phyloP scores from a whole-genome alignment of 768 basidiomycete genomes.

The Rhodotorula paludigena region DNA sequence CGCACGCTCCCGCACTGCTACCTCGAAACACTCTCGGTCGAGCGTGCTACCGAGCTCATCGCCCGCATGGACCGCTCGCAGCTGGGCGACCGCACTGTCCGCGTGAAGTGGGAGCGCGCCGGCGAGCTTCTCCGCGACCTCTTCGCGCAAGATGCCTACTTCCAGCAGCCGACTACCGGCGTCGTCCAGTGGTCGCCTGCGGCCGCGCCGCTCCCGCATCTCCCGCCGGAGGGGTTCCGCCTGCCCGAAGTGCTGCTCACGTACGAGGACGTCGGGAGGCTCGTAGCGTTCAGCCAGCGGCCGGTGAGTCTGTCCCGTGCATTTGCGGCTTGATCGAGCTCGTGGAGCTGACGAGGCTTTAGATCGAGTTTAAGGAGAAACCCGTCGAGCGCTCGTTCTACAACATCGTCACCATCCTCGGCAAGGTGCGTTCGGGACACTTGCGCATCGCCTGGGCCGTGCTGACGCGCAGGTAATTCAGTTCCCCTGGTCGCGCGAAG shows the following conservation, averaged over 20 bases:
- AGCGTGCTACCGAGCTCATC: slow-evolving; percentile 3
- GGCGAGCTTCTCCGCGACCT: slow-evolving; percentile 35
- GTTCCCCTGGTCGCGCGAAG: slow-evolving; percentile 22
- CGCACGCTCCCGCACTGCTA: slow-evolving; percentile 39
- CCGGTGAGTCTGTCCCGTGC: background rate
- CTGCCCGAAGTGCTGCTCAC: background rate
- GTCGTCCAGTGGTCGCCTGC: background rate
- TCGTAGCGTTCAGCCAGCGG: background rate
- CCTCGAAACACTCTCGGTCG: slow-evolving; percentile 11
- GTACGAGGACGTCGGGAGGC: background rate
- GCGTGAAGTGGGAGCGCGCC: slow-evolving; percentile 32
- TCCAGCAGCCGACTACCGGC: background rate
- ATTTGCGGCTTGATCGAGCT: background rate
- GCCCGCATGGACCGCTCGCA: background rate
- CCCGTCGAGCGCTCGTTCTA: slow-evolving; percentile 29
- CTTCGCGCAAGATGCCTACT: slow-evolving; percentile 15
- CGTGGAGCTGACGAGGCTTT: background rate
- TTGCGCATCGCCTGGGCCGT: no score
- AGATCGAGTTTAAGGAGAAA: background rate
- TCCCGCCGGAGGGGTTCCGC: slow-evolving; percentile 8
- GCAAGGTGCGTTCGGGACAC: slow-evolving; percentile 29
- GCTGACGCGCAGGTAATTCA: no score
- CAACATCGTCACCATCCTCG: slow-evolving; percentile 17
- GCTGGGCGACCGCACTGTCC: slow-evolving; percentile 28
- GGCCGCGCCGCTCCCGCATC: slow-evolving; percentile 8